Evolutionary conservation across 2,329 filamentous ascomycete species (phyloP).

Genomic region (Fusarium staphyleae): DNA sequence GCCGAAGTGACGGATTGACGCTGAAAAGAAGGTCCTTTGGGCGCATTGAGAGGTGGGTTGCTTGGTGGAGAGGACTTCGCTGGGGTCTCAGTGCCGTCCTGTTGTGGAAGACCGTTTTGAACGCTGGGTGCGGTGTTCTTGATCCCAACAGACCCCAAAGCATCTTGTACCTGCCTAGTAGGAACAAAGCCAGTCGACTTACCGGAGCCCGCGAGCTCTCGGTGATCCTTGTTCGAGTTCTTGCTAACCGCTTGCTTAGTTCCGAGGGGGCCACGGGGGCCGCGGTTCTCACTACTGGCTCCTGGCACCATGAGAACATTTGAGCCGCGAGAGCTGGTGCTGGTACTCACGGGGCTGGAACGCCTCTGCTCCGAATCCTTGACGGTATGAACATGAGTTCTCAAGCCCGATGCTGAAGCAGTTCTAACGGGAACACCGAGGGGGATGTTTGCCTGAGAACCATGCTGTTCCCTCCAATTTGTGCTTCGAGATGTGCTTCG

Average conservation of each 20-base stretch:
- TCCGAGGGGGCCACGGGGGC: slow-evolving; percentile 7
- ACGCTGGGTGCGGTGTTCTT: slow-evolving; percentile 3
- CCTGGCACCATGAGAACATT: slow-evolving; percentile 12
- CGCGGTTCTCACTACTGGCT: slow-evolving; percentile 20
- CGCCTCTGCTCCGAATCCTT: slow-evolving; percentile 5
- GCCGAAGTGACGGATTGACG: slow-evolving; percentile 17
- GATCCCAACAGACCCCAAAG: slow-evolving; percentile 2
- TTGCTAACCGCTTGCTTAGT: not conserved
- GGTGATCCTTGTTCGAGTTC: slow-evolving; percentile 16
- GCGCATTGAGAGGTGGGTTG: slow-evolving; percentile 15
- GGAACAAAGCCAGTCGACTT: slow-evolving; percentile 27
- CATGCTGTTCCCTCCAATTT: not conserved
- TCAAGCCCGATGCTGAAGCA: not conserved
- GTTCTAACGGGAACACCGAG: not conserved
- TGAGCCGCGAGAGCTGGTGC: no score
- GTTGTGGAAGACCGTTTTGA: not conserved
- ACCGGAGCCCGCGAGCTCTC: slow-evolving; percentile 7
- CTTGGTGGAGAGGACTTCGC: not conserved
- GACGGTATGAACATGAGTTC: slow-evolving; percentile 9
- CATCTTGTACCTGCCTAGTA: slow-evolving; percentile 23
- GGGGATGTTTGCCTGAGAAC: slow-evolving; percentile 1
- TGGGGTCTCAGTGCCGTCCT: not conserved
- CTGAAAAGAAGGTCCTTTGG: slow-evolving; percentile 15
- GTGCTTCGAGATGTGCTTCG: not conserved
- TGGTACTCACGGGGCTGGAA: not conserved